These are phyloP conservation scores for Escallonia rubra DNA, from an alignment of 129 eudicot species.

Conservation along the genomic window DNA sequence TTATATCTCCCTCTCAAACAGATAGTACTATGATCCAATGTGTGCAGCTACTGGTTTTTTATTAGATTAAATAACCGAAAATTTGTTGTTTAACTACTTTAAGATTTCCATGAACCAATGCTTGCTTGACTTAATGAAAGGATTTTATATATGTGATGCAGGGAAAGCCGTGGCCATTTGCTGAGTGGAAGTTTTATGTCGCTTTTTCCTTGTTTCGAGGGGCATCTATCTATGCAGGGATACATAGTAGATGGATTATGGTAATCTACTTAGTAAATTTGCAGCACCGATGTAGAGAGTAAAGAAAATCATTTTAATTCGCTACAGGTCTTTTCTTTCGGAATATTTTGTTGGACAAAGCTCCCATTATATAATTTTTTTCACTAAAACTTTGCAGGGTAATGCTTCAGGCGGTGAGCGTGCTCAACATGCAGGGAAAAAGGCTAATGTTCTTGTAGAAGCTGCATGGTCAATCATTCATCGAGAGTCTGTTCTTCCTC, in stretches of 20 bases:
- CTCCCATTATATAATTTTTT: neutral
- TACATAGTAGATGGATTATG: slow-evolving; percentile 81
- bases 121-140: too few relatives aligned
- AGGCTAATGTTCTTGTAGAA: slow-evolving; percentile 61
- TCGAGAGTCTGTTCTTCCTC: slow-evolving; percentile 65
- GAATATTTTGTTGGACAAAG: neutral
- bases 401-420: slow-evolving; percentile 95
- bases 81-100: neutral
- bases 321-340: neutral
- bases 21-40: neutral
- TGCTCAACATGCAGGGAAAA: slow-evolving; percentile 65
- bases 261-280: slow-evolving; percentile 24
- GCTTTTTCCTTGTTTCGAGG: slow-evolving; percentile 95
- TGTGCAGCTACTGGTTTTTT: neutral
- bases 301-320: neutral
- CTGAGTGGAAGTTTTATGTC: slow-evolving; percentile 87
- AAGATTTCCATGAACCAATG: too few relatives aligned
- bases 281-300: slow-evolving; percentile 2
- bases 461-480: slow-evolving; percentile 75
- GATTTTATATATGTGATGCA: too few relatives aligned
- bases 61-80: neutral
- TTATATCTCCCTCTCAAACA: too few relatives aligned
- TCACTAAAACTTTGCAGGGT: slow-evolving; percentile 44
- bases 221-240: slow-evolving; percentile 94
- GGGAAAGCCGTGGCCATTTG: slow-evolving; percentile 91